Evolutionary conservation across 768 basidiomycete genomes (phyloP).

Genomic region (Podaxis sp.): DNA sequence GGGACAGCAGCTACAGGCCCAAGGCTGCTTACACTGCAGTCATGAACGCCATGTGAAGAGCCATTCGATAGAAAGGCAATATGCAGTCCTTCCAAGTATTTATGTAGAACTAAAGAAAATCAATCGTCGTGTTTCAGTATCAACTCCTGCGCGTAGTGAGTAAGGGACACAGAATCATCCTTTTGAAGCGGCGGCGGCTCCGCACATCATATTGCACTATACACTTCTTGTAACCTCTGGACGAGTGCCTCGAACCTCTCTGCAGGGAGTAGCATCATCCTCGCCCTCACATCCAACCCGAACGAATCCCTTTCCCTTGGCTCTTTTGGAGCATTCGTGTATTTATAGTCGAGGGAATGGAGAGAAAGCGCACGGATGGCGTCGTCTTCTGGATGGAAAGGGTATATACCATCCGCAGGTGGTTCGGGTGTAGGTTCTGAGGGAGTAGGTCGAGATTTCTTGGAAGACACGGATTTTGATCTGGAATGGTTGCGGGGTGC

Average conservation of each 20-base stretch:
- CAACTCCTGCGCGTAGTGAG: background rate
- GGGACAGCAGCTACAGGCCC: constrained; percentile 25
- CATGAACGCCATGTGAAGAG: constrained; percentile 15
- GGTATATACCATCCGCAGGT: constrained; percentile 53
- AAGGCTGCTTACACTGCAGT: constrained; percentile 28
- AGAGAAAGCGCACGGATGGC: constrained; percentile 57
- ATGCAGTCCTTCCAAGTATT: background rate
- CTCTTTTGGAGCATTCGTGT: constrained; percentile 46
- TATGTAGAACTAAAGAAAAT: constrained; percentile 1
- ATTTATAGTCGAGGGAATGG: constrained; percentile 48
- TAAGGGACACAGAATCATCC: background rate
- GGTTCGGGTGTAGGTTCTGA: constrained; percentile 18
- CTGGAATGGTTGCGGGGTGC: constrained; percentile 39
- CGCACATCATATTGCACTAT: background rate
- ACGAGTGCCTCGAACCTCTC: constrained; percentile 5
- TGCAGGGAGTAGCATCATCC: constrained; percentile 60
- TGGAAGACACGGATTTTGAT: constrained; percentile 28
- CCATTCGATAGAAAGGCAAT: background rate
- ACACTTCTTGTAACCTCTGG: constrained; percentile 7
- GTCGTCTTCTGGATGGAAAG: constrained; percentile 89
- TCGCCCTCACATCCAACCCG: constrained; percentile 68
- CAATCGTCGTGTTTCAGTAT: background rate
- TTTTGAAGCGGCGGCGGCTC: background rate
- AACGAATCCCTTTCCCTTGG: constrained; percentile 61
- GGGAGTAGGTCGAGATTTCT: constrained; percentile 19